Evolutionary conservation across 2,329 filamentous ascomycete species (phyloP).

Genomic region (Botrytis cinerea): DNA sequence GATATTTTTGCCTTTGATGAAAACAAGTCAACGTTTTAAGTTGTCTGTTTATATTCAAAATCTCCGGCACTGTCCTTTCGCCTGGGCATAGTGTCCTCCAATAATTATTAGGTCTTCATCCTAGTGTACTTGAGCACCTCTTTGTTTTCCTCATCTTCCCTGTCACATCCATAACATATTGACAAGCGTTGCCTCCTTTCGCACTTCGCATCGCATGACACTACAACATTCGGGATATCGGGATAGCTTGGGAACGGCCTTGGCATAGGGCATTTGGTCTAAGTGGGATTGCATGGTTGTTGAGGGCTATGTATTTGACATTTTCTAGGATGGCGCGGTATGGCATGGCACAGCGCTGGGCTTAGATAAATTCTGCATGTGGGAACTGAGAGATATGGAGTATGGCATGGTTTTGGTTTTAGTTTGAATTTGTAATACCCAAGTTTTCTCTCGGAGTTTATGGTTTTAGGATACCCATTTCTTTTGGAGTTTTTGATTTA

Average conservation of each 20-base stretch:
- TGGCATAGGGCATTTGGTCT: neutral
- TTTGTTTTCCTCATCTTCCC: too few relatives aligned
- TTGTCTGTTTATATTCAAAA: neutral
- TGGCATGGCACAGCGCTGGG: neutral
- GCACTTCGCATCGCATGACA: neutral
- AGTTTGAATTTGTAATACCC: neutral
- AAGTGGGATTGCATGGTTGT: neutral
- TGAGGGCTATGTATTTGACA: neutral
- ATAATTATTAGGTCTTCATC: rapidly evolving
- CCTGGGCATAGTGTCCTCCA: neutral
- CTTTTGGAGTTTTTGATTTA: neutral
- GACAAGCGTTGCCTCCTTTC: neutral
- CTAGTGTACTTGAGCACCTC: neutral
- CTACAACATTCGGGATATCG: neutral
- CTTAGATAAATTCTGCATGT: neutral
- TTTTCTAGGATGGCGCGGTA: neutral
- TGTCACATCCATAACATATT: neutral
- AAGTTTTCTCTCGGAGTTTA: neutral
- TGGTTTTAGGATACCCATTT: neutral
- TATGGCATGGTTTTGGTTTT: too few relatives aligned
- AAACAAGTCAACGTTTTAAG: neutral
- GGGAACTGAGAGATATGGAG: too few relatives aligned
- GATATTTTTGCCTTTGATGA: neutral
- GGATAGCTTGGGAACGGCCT: neutral
- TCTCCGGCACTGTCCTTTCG: neutral